Base-by-base conservation (phyloP, 1,139 yeast species). In the Sugiyamaella novakii region DNA sequence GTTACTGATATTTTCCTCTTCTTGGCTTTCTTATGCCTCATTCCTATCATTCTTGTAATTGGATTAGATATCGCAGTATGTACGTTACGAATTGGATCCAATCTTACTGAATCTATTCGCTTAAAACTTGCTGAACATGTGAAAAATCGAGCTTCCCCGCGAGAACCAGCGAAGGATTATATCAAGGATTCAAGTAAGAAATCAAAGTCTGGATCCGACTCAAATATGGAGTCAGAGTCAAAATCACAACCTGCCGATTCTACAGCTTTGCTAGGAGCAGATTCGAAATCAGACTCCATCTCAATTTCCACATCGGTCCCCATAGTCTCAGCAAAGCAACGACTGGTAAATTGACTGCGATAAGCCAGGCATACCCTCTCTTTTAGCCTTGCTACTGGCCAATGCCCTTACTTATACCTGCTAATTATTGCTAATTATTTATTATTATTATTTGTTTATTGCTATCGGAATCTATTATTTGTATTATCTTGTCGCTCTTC, bases 11-110 rank as follows among this genome's bases (percentile, higher is more conserved):
- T 47, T 5, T 47, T 47, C 31, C 56, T 60, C 22, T 49, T 54
- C 12, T 50, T 61, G 38, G 60, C 64, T 2, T 54, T 60, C 41
- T 39, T 59, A 7, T 59, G 62, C 40, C 51, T 58, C 2, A 42
- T 55, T 10, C 65, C 65, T 3, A 52, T 61, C 17, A 25, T 61
- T 22, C 43, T 56, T 8, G 46, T 57, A 17, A 43, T 61, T 17
- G 55, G 58, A 12, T 41, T 59, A 8, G 65, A 61, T 36, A 36
- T 56, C 10, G 56, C 54, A 8, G 54, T 57, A 5, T 50, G 53
- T 17, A 46, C 42, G 5, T 29, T 47, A n/a, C 37, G 43, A 15
- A 21, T 43, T 4, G 46, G 50, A 7, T 43, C 50, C 12, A 30
- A 42, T 43, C 17, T 47, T 14, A 47, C 41, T 11, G 47, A 42